phyloP scores from a whole-genome alignment of 345 rosid species.

The Conringia planisiliqua region DNA sequence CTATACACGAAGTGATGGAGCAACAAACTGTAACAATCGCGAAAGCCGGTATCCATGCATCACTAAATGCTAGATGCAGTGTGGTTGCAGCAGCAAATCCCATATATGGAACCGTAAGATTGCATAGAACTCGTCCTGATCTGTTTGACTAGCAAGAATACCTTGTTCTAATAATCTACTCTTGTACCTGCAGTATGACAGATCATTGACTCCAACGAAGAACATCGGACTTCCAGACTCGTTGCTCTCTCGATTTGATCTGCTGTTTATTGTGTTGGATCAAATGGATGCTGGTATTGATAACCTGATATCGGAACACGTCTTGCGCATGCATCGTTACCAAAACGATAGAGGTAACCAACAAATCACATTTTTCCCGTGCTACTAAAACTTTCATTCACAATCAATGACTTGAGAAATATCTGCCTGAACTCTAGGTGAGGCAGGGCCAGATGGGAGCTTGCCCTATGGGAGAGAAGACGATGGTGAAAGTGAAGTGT shows the following conservation, averaged over 20 bases:
- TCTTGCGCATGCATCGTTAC: slow-evolving; percentile 94
- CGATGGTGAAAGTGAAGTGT: slow-evolving; percentile 73
- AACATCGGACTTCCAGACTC: slow-evolving; percentile 99
- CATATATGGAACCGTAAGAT: slow-evolving; percentile 95
- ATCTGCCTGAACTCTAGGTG: slow-evolving; percentile 45
- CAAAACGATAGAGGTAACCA: slow-evolving; percentile 67
- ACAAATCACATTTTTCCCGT: background rate
- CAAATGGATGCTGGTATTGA: slow-evolving; percentile 99
- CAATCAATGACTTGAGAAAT: slow-evolving; percentile 14
- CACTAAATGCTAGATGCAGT: slow-evolving; percentile 95
- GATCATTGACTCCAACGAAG: slow-evolving; percentile 96
- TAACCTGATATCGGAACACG: slow-evolving; percentile 85
- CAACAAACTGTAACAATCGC: slow-evolving; percentile 99
- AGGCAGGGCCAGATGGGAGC: slow-evolving; percentile 58
- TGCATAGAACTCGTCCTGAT: background rate
- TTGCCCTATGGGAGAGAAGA: slow-evolving; percentile 73
- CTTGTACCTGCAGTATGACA: slow-evolving; percentile 68
- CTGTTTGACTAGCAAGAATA: background rate
- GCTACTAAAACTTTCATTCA: background rate
- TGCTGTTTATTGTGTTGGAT: slow-evolving; percentile 92
- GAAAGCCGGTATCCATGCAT: slow-evolving; percentile 99
- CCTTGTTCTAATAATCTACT: background rate
- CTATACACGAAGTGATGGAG: slow-evolving; percentile 99
- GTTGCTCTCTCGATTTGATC: slow-evolving; percentile 95
- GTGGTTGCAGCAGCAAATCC: slow-evolving; percentile 99